These are phyloP conservation scores for Epichloe typhina DNA, from an alignment of 2,329 filamentous ascomycete species.

Conservation along the genomic window DNA sequence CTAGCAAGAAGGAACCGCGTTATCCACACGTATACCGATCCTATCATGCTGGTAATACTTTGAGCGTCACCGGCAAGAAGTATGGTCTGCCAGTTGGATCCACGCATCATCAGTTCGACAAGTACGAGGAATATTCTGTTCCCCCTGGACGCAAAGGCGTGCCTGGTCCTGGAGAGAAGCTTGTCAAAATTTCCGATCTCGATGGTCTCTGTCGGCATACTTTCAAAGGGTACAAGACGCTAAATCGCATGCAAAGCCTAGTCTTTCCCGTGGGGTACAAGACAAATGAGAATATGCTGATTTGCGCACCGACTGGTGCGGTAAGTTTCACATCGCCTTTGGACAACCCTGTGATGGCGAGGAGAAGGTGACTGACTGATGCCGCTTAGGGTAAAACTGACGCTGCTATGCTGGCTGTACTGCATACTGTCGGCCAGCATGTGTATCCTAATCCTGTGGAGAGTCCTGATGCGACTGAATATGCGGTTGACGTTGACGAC, in stretches of 20 bases:
- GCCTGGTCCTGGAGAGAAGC: conserved; percentile 56
- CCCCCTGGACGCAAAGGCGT: conserved; percentile 71
- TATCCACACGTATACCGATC: conserved; percentile 91
- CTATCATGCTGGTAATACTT: conserved; percentile 72
- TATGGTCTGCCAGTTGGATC: conserved; percentile 72
- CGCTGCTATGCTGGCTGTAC: conserved; percentile 89
- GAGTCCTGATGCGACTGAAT: conserved; percentile 58
- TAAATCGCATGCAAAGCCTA: conserved; percentile 97
- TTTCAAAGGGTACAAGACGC: conserved; percentile 81
- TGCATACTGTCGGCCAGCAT: conserved; percentile 83
- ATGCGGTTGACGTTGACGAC: conserved; percentile 69
- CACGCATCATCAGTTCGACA: conserved; percentile 53
- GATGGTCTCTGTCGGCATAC: conserved; percentile 84
- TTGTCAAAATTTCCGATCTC: conserved; percentile 68
- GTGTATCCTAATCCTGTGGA: conserved; percentile 68
- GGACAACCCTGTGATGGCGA: neutral
- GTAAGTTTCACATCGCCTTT: conserved; percentile 27
- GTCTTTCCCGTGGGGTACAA: conserved; percentile 92
- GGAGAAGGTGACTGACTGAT: neutral
- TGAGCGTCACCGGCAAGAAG: conserved; percentile 67
- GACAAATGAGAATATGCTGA: conserved; percentile 96
- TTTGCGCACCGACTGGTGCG: conserved; percentile 93
- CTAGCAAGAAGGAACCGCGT: conserved; percentile 56
- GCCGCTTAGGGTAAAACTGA: conserved; percentile 72
- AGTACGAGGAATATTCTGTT: conserved; percentile 81